Evolutionary conservation across 2,329 filamentous ascomycete species (phyloP).

Genomic region (Seiridium unicorne): DNA sequence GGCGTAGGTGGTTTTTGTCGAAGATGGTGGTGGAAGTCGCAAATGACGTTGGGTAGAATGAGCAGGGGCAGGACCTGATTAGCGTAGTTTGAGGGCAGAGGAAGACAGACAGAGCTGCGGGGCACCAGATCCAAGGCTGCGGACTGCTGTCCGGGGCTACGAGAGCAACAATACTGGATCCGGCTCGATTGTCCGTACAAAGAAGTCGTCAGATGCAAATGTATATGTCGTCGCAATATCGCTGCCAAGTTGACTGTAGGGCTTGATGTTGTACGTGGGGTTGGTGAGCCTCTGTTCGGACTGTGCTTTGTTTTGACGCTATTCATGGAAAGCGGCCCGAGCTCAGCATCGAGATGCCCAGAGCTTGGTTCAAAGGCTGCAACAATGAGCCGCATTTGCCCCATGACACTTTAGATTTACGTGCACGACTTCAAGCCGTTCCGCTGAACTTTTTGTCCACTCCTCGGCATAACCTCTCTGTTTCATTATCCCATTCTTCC

Average conservation of each 20-base stretch:
- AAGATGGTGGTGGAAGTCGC: slow-evolving; percentile 5
- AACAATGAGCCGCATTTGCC: too few relatives aligned
- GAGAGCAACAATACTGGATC: neutral
- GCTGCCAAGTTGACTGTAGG: too few relatives aligned
- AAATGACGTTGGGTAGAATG: slow-evolving; percentile 9
- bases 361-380: too few relatives aligned
- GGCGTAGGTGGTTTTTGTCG: neutral
- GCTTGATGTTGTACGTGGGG: too few relatives aligned
- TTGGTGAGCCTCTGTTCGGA: neutral
- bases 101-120: neutral
- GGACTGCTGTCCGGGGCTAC: neutral
- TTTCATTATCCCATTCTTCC: too few relatives aligned
- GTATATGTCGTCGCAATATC: neutral
- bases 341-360: neutral
- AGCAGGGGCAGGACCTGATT: slow-evolving; percentile 8
- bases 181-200: neutral
- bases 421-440: too few relatives aligned
- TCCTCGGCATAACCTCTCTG: too few relatives aligned
- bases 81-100: slow-evolving; percentile 6
- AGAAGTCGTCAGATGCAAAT: neutral
- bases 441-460: too few relatives aligned
- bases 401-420: too few relatives aligned
- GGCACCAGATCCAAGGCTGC: neutral
- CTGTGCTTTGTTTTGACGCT: neutral
- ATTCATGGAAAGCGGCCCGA: neutral